Percentiles rank a stretch among this genome's conserved stretches.
phyloP scores from a whole-genome alignment of 169 alveolate genomes.

The Perkinsus marinus region DNA sequence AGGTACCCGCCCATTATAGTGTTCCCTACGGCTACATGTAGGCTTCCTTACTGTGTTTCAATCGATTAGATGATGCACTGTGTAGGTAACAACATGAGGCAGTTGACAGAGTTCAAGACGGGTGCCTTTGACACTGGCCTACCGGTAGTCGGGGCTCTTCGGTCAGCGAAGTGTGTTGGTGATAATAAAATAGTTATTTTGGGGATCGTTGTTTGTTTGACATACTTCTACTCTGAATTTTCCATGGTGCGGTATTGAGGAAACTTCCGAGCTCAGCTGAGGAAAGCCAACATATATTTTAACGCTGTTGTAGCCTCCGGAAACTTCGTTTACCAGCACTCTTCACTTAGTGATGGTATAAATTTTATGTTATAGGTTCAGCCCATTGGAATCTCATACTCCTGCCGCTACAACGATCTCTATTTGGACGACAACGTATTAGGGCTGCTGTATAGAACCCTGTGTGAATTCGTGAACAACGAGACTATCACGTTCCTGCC shows the following conservation, averaged over 20 bases:
- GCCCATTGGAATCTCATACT: background rate
- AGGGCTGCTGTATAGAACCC: background rate
- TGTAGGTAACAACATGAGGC: background rate
- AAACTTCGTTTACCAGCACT: no score
- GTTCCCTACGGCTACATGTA: background rate
- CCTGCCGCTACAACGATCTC: background rate
- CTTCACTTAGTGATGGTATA: background rate
- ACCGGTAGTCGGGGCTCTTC: background rate
- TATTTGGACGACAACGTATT: background rate
- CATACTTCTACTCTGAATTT: no score
- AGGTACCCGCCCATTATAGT: background rate
- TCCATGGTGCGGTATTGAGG: no score
- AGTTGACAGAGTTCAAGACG: background rate
- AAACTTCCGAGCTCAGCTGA: no score
- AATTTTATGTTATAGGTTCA: background rate
- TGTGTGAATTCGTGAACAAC: background rate
- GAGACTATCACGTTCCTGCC: background rate
- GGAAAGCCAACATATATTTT: no score
- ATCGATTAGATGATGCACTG: background rate
- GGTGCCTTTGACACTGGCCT: background rate
- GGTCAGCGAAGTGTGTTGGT: no score
- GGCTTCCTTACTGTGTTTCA: background rate
- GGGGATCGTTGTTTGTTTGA: no score
- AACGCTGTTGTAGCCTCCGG: no score
- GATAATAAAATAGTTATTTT: no score